Evolutionary conservation across 129 eudicot species (phyloP), one percentile per base, ranked within the genome.

Genomic region (Arctium lappa): DNA sequence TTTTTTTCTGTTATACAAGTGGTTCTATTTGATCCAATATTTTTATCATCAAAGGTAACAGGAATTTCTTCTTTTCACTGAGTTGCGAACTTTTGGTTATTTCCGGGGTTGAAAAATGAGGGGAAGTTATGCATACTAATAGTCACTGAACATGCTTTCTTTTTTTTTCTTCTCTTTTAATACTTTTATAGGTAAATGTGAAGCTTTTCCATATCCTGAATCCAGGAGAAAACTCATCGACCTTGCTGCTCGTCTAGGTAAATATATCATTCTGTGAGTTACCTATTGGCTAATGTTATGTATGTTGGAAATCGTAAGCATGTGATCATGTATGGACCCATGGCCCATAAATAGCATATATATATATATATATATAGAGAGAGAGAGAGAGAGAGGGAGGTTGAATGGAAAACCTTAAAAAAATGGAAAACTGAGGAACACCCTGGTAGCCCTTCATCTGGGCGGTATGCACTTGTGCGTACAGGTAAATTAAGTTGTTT

Each of bases 211-310:
- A 18, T 79, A 77, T 81, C 83, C 91, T 10, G 95, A 91, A 63
- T 70, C 86, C 72, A 74, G 73, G 76, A 72, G 76, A 79, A 85
- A 90, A 86, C 81, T 90, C 84, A 73, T 80, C 1, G 91, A 91
- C 2, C 76, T 90, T 69, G 97, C 97, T 79, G 69, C 88, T 36
- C 87, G 74, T 75, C 78, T 93, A 75, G 88, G 91, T 72, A 84
- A 85, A 85, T 91, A 89, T 13, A 81, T 86, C 86, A 86, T 88
- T 86, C 70, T 66, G 79, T 70, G 81, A 85, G 7, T 46, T 29
- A 27, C 30, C 60, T 86, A 65, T 11, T 42, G 39, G 33, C 27
- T 81, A 48, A 33, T 83, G 68, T 32, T 50, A 73, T 36, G 76
- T 74, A 73, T 18, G 16, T 30, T 2, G 72, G 75, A 75, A 42